Evolutionary conservation across 768 basidiomycete species (phyloP), one percentile per base, ranked within the genome.

Genomic region (Brasilioporus rufonigricans): DNA sequence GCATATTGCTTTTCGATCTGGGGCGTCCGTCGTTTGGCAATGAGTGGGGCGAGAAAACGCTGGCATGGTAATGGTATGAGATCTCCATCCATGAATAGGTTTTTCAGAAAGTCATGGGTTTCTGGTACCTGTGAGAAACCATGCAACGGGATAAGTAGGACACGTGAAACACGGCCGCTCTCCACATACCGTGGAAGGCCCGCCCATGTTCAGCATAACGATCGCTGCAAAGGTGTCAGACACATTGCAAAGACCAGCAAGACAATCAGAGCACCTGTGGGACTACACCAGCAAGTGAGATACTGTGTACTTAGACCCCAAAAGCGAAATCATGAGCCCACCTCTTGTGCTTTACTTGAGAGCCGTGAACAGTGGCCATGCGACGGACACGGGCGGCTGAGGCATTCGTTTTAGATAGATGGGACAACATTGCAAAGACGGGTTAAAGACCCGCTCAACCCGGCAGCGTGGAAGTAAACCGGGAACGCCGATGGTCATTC

Each of bases 201-300:
- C 97, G 41, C 97, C 97, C 97, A 99, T 99, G 73, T 98, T 99
- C 76, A 99, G 77, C 89, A 99, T 91, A 39, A 99, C 93, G 58
- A 98, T 81, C 35, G 90, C 96, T 84, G 51, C 19, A 2, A 44
- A 80, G 45, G 31, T 43, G 51, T 57, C 60, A 60, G 32, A 35
- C 41, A 35, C 35, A n/a, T 8, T 52, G 54, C 18, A 26, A 54
- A 36, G 36, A 29, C 50, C 3, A 18, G 38, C 16, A 21, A n/a
- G 29, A 48, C 13, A 21, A 18, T 16, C 12, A 49, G 52, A 59
- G 46, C 52, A 86, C 85, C 85, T 81, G 85, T 87, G 57, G 85
- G 84, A 69, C 85, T 86, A 60, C 48, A 29, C 27, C 16, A 33
- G 31, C 16, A 32, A 33, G 50, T 65, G 50, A 72, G 59, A 62